Evolutionary conservation across 2,329 filamentous ascomycete species (phyloP), one percentile per base, ranked within the genome.

Genomic region (Colletotrichum chlorophyti): DNA sequence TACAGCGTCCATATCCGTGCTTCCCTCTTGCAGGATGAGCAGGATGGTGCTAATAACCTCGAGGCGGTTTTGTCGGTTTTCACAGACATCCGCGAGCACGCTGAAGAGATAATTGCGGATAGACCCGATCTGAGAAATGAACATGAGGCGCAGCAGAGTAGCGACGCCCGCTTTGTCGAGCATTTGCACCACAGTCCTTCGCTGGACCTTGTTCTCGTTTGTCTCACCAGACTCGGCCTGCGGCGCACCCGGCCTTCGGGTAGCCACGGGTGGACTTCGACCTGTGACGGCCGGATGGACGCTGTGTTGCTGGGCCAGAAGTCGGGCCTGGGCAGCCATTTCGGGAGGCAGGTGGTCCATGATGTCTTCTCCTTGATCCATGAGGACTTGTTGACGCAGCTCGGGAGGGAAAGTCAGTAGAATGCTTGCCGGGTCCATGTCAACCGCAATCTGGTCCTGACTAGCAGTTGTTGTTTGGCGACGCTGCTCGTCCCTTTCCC

Each of bases 131-230:
- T 97, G 91, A 43, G 91, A 90, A 66, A 98, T 93, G 72, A 99
- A 99, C 94, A 99, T 97, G 9, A 99, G 83, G n/a, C 96, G 91
- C 38, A 99, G 82, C 29, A 99, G 79, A n/a, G 95, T 98, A 23
- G 96, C 95, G 64, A 99, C 89, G 23, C 96, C 95, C 42, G 93
- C 85, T 75, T 97, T 97, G 74, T 99, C 95, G 26, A 99, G 85
- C 90, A 99, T 97, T 71, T 99, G 95, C 21, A 97, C 91, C 57
- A 96, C 90, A 19, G 91, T 88, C 61, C 91, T 90, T 55, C 91
- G 87, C 67, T 90, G 89, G 32, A 81, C 76, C 76, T 93, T 94
- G 70, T 82, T 83, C 64, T 85, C 75, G 64, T 65, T 69, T 57
- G 74, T 73, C 40, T 79, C 78, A 52, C 79, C 80, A 6, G 66